Evolutionary conservation across 371 early-diverging fungal species (phyloP), one percentile per base, ranked within the genome.

Genomic region (Ordospora colligata): DNA sequence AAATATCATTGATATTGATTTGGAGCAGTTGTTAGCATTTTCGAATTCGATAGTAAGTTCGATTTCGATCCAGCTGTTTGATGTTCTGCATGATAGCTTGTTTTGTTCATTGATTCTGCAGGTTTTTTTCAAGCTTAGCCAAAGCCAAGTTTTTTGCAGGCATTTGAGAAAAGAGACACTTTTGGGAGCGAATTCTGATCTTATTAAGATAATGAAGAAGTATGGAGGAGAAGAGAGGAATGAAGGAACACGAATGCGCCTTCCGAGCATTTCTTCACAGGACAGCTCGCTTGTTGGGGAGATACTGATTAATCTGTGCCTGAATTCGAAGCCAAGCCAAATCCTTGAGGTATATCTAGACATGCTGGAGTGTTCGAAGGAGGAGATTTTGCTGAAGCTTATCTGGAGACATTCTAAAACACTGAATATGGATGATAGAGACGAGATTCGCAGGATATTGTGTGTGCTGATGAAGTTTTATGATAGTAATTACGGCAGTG

Each of bases 391-490:
- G 11, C 67, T 82, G 2, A 84, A 82, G 51, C 72, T 84, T 47
- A 70, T 84, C 3, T 84, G 84, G 84, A 75, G 78, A 53, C 82
- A 84, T 53, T 80, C 81, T n/a, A 84, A 84, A 62, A 8, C 65
- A 10, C 14, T 78, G 12, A 37, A 70, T 49, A 43, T 47, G 12
- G 62, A 68, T 12, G 75, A 66, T 51, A 77, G 27, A 54, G 67
- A 52, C 12, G 54, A 73, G 17, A 67, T 80, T 7, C 10, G 25
- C 11, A 45, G 44, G 7, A 71, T 80, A 40, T 9, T 84, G 0
- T 42, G 46, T 53, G 46, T 71, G 17, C 62, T 84, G 22, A 72
- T 79, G 45, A 23, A 47, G 2, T 82, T 82, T 50, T 82, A 76
- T 53, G 52, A 67, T n/a, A 75, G 53, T 44, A 69, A 58, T 51